phyloP scores from a whole-genome alignment of 768 basidiomycete genomes.

The Serendipita sp. region DNA sequence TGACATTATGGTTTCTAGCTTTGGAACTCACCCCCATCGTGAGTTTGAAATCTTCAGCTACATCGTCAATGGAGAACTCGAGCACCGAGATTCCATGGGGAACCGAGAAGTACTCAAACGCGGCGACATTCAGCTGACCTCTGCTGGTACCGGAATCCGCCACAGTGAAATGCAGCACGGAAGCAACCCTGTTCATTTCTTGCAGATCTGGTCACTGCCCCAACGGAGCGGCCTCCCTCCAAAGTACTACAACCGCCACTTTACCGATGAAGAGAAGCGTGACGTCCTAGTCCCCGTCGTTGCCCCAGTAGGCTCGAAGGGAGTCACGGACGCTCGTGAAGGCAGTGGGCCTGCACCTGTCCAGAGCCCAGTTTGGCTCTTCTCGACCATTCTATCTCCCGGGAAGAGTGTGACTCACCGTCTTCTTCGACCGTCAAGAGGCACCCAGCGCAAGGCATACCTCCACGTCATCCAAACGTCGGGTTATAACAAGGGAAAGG shows the following conservation, averaged over 20 bases:
- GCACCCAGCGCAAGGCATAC: constrained; percentile 43
- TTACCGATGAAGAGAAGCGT: constrained; percentile 65
- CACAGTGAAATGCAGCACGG: constrained; percentile 58
- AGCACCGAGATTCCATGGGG: constrained; percentile 84
- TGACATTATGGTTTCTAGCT: constrained; percentile 36
- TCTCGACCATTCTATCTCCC: constrained; percentile 55
- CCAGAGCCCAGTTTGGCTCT: constrained; percentile 49
- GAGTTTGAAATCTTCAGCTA: constrained; percentile 91
- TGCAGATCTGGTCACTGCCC: constrained; percentile 58
- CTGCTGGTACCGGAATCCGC: constrained; percentile 78
- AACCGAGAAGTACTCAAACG: constrained; percentile 79
- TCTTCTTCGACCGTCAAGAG: constrained; percentile 17
- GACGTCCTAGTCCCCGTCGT: constrained; percentile 60
- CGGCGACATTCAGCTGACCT: constrained; percentile 83
- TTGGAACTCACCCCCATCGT: constrained; percentile 68
- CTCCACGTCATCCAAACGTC: constrained; percentile 75
- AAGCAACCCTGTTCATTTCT: constrained; percentile 34
- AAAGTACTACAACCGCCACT: constrained; percentile 56
- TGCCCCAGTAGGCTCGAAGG: constrained; percentile 47
- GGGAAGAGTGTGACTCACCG: constrained; percentile 36
- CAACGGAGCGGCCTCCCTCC: constrained; percentile 37
- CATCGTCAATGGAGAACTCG: constrained; percentile 58
- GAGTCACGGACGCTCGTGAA: constrained; percentile 47
- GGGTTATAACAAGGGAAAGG: constrained; percentile 51
- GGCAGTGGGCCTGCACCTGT: constrained; percentile 69